Evolutionary conservation across 1,284 basidiomycete species (phyloP), one percentile per base, ranked within the genome.

Genomic region (Marasmius oreades): DNA sequence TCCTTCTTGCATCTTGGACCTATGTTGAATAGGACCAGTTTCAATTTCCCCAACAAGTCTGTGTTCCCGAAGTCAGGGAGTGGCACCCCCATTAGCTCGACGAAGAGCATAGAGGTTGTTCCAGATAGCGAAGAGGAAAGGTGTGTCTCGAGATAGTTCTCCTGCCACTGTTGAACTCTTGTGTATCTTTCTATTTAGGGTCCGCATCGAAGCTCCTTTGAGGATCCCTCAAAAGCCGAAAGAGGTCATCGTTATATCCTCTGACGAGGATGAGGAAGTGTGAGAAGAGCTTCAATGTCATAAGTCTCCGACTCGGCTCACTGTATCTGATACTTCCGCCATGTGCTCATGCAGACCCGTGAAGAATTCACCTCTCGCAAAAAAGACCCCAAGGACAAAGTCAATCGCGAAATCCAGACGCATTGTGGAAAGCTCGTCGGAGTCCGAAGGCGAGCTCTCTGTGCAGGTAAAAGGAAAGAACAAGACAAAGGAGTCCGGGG

Each of bases 251-350:
- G 28, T 20, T 44, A 56, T 63, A 39, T 37, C 20, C 54, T 28
- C 48, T 28, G 55, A 42, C 42, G 55, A 67, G 60, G 58, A 61
- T 16, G 66, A 69, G 53, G 69, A 69, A 47, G 64, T 67, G n/a
- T 68, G 70, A 18, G 28, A 31, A 5, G 28, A 5, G 5, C 28
- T 31, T 31, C 28, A 31, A 31, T n/a, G n/a, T n/a, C n/a, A 5
- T 33, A 18, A 5, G 26, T 50, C 12, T 31, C 28, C 20, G 45
- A 3, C 26, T 33, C 20, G 18, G 3, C 1, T 12, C 10, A 50
- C 18, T 26, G 11, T 6, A 16, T 18, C 47, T 50, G 1, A 31
- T 5, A 16, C 31, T 18, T 31, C 14, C 10, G 10, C 28, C 10
- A 10, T 31, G 28, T 31, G 28, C 28, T 10, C 28, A 31, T n/a